Conservation (phyloP, 805 yeast species). For the Jamesozyma lodderae region DNA sequence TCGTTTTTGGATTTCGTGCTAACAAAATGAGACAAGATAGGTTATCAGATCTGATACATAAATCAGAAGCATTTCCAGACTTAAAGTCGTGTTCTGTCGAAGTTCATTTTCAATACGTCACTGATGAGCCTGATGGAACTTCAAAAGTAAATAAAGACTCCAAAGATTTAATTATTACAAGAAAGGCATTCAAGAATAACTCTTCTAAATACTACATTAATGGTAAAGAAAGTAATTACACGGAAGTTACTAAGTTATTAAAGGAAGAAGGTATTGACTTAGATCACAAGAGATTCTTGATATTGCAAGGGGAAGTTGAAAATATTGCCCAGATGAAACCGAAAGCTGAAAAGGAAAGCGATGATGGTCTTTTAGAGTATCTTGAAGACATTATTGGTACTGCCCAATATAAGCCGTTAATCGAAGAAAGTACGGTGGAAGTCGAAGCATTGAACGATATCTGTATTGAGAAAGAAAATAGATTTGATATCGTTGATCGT, state of each 20-base stretch:
- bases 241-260: constrained; percentile 67
- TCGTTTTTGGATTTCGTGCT: constrained; percentile 96
- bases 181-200: constrained; percentile 72
- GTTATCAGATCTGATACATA: constrained; percentile 85
- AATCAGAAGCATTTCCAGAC: constrained; percentile 63
- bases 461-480: constrained; percentile 69
- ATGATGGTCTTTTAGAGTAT: constrained; percentile 90
- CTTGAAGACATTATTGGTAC: constrained; percentile 97
- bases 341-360: constrained; percentile 84
- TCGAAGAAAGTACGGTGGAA: constrained; percentile 51
- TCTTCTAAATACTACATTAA: constrained; percentile 73
- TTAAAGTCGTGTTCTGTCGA: constrained; percentile 80
- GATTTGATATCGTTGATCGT: constrained; percentile 70
- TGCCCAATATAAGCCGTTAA: constrained; percentile 64
- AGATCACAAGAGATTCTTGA: constrained; percentile 88
- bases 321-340: constrained; percentile 98
- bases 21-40: constrained; percentile 94
- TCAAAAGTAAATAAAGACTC: constrained; percentile 44
- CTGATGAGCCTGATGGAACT: constrained; percentile 45
- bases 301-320: constrained; percentile 97
- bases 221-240: constrained; percentile 57
- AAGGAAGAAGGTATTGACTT: constrained; percentile 83
- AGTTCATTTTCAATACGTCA: constrained; percentile 71
- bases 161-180: constrained; percentile 54
- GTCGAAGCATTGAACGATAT: constrained; percentile 72